Evolutionary conservation across 768 basidiomycete genomes (phyloP).

Genomic region (Sarcodon sp.): DNA sequence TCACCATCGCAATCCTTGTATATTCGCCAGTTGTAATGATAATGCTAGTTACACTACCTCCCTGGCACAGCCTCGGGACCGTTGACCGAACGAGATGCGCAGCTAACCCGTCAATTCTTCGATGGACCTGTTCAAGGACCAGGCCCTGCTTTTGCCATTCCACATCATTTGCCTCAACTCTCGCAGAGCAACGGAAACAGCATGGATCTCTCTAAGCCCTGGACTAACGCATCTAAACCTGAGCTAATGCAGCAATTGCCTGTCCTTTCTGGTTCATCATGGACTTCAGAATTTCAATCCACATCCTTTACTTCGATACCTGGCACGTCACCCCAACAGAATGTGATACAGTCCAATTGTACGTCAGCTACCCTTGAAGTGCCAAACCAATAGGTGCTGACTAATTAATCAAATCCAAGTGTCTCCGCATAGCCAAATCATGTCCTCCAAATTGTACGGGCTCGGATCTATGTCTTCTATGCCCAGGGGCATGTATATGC

Average conservation of each 20-base stretch:
- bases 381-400: not conserved
- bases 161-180: constrained; percentile 7
- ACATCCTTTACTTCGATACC: not conserved
- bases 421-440: constrained; percentile 1
- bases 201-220: constrained; percentile 31
- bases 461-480: constrained; percentile 11
- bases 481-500: constrained; percentile 13
- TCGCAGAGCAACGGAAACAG: too few relatives aligned
- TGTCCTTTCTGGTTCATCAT: not conserved
- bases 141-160: constrained; percentile 21
- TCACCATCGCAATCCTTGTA: not conserved
- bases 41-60: constrained; percentile 57
- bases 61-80: constrained; percentile 39
- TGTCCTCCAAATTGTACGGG: constrained; percentile 16
- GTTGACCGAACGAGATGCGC: constrained; percentile 52
- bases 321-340: not conserved
- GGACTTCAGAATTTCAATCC: not conserved
- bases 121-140: constrained; percentile 27
- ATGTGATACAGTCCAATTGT: not conserved
- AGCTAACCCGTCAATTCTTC: constrained; percentile 75
- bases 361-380: not conserved
- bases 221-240: constrained; percentile 18
- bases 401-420: not conserved
- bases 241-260: constrained; percentile 20
- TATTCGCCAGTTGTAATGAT: not conserved